Evolutionary conservation across 225 moss, liverwort and hornwort genomes (phyloP), one percentile per base, ranked within the genome.

Genomic region (Polytrichum formosum): DNA sequence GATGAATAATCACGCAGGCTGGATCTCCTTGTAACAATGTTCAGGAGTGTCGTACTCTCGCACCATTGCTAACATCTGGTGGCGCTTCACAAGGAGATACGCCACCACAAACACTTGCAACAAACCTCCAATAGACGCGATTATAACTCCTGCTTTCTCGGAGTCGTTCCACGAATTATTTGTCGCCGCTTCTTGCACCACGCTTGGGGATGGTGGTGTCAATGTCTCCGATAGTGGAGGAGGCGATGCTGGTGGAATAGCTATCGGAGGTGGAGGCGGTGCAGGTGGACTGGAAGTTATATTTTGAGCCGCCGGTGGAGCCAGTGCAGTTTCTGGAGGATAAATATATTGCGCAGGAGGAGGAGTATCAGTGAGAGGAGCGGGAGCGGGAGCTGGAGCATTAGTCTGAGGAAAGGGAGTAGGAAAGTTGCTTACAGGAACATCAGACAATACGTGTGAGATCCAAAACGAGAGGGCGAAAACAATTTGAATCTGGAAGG

Each of bases 1-100:
- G 62, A 63, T 17, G 27, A 17, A 23, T 17, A 63, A 26, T 64
- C 61, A 77, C 33, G 61, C 74, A 58, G 77, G 69, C 63, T 69
- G 63, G 27, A 55, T 16, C 29, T 67, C 54, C 35, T 69, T 62
- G 66, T 66, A 75, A 54, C 56, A 62, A 10, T 65, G 26, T 55
- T 59, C 59, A 63, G 72, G 59, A 4, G 81, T 63, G 4, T 70
- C 78, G 10, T 75, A 81, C 4, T 78, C 69, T 4, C 22, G 69
- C 67, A 75, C 81, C 4, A 77, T 64, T 0, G 67, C 56, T 18
- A 84, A 64, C 81, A 81, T 78, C 27, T 84, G 84, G 5, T 75
- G 80, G 37, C 81, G 78, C 72, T 81, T 84, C 68, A 78, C 23
- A 19, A 84, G 77, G 9, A 84, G 80, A 81, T 78, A 84, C 16